Evolutionary conservation across 1,284 basidiomycete species (phyloP).

Genomic region (Apiotrichum domesticum): DNA sequence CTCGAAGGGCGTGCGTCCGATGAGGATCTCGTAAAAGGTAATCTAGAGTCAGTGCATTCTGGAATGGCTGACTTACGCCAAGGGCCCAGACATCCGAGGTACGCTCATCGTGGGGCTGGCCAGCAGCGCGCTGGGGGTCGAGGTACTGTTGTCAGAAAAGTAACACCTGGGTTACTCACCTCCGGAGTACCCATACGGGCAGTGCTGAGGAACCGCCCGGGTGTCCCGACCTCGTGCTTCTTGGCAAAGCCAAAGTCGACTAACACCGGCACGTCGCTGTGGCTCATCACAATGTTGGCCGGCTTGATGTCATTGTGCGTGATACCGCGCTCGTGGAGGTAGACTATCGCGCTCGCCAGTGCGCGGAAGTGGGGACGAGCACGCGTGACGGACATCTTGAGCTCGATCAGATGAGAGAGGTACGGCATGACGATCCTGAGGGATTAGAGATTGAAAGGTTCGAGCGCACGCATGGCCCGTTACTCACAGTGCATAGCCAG

Average conservation of each 20-base stretch:
- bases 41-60: conserved; percentile 44
- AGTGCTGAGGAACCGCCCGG: conserved; percentile 69
- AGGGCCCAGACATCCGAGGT: conserved; percentile 89
- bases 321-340: conserved; percentile 76
- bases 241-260: conserved; percentile 92
- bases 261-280: conserved; percentile 67
- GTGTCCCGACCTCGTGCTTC: conserved; percentile 26
- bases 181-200: conserved; percentile 86
- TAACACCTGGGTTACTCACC: conserved; percentile 20
- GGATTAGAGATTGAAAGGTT: not conserved
- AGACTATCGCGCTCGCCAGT: conserved; percentile 79
- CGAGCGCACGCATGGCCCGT: not conserved
- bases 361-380: conserved; percentile 79
- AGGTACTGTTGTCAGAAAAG: conserved; percentile 57
- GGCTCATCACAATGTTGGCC: conserved; percentile 76
- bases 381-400: conserved; percentile 68
- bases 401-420: conserved; percentile 69
- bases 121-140: conserved; percentile 77
- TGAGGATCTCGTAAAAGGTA: conserved; percentile 85
- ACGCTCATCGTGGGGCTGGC: conserved; percentile 80
- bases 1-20: conserved; percentile 88
- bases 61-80: conserved; percentile 50
- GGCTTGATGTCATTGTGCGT: conserved; percentile 97
- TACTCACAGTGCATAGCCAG: conserved; percentile 76
- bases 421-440: conserved; percentile 44